Base-by-base conservation (phyloP, 2,329 filamentous ascomycete genomes). In the Lasiodiplodia hormozganensis region DNA sequence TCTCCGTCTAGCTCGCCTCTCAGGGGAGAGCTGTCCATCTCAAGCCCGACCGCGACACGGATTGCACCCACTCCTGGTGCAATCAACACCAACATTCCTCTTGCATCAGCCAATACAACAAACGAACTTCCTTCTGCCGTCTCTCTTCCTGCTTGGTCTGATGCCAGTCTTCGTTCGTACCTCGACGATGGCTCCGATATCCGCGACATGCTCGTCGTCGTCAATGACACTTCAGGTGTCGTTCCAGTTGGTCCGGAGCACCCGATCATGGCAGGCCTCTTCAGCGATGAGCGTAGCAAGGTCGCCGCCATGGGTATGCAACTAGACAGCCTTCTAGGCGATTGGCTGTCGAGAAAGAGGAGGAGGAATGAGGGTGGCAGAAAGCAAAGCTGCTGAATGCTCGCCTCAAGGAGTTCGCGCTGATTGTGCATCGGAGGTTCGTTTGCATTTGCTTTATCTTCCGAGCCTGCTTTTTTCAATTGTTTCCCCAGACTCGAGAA, bases 141-240 rank as follows among this genome's bases (percentile, higher is more conserved):
- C 18, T 83, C 84, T 18, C 85, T 86, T 23, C 86, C 90, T 31
- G 88, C 89, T 0, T 99, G 96, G 96, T 95, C 93, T 70, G 95
- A 98, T 78, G 86, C 89, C 68, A 92, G 89, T 73, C 86, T 99
- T 34, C 89, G 93, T 69, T 90, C 92, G 16, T 99, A 97, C 81
- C 91, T 98, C 74, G 95, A 98, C 72, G 93, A 96, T 73, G 89
- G 93, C 70, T 90, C 90, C 40, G 93, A 97, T 71, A 93, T 99
- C 72, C 89, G 93, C 62, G 95, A 99, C 77, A 87, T 98, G 77
- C 86, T 98, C 64, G 87, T 94, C 47, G 92, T 99, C 70, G 93
- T 99, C 34, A 94, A 97, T 76, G 94, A 98, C 80, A 97, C 94
- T 78, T 92, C 89, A 16, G 92, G 94, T 69, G 89, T 96, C 18